Base-by-base conservation (phyloP, 108 stramenopile genomes). In the Conticribra guillardii region DNA sequence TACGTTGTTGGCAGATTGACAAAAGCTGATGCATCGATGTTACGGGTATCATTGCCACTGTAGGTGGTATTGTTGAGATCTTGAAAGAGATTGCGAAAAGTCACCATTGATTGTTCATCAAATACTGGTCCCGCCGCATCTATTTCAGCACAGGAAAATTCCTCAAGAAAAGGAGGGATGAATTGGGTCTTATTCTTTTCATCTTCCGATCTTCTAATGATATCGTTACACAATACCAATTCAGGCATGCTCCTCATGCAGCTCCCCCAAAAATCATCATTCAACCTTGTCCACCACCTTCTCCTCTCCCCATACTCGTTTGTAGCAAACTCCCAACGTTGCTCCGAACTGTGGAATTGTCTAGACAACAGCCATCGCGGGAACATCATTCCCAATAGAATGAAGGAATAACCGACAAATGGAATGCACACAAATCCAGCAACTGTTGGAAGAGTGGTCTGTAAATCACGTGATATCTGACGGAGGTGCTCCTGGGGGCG, bases 231-330 rank as follows among this genome's bases (percentile, higher is more conserved):
- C 26, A 72, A 33, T 14, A 37, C 41, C 57, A 74, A 60, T 45
- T 27, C 21, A 28, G 65, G 65, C 26, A 45, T 21, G 3, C 17
- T 28, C 27, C 34, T 67, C 66, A 75, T 67, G 48, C 58, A 75
- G 32, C 66, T 50, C 11, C 74, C 74, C 74, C 74, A 75, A 62
- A 75, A 75, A 61, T 75, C 66, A 47, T 2, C 24, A 31, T 53
- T 65, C 55, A 75, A 26, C 53, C 30, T 50, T 21, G 31, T 51
- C 37, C 33, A 64, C 67, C 68, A 76, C 5, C 31, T 32, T 18
- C 62, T 69, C 37, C 75, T 26, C 14, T 54, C 47, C 8, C 32
- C 23, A 69, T 57, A 76, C 18, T 76, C 75, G 4, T 62, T 31
- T 47, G 22, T 64, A 1, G 55, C 75, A 51, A 76, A 76, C 1